Percentiles rank a stretch among this genome's conserved stretches.
These are phyloP conservation scores for Daphne laureola DNA, from an alignment of 441 rosid genomes.

Conservation along the genomic window DNA sequence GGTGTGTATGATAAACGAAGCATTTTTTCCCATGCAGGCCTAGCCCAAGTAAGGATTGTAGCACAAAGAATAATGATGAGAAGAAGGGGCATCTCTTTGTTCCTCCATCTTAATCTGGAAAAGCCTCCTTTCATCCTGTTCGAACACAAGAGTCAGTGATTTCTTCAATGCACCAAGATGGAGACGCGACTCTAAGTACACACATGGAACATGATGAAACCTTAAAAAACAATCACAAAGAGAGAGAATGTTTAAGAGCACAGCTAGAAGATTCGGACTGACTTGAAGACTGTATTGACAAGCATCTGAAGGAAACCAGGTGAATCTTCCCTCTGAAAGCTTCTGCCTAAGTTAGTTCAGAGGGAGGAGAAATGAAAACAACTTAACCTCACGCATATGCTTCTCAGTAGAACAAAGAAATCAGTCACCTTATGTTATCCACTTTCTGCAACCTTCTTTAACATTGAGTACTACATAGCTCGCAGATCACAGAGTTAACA, in stretches of 20 bases:
- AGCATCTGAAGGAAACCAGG: too few species aligned
- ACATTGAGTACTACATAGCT: too few species aligned
- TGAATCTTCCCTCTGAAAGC: too few species aligned
- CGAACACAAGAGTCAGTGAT: slow-evolving; percentile 11
- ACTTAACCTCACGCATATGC: too few species aligned
- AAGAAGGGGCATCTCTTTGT: slow-evolving; percentile 44
- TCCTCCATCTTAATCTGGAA: slow-evolving; percentile 32
- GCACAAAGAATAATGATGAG: slow-evolving; percentile 55
- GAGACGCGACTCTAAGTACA: not conserved
- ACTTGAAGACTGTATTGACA: too few species aligned
- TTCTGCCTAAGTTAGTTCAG: too few species aligned
- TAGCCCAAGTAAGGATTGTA: slow-evolving; percentile 43
- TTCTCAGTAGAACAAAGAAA: too few species aligned
- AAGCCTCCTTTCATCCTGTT: slow-evolving; percentile 65
- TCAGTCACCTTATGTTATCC: too few species aligned
- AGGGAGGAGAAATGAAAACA: too few species aligned
- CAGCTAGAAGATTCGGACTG: not conserved
- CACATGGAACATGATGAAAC: not conserved
- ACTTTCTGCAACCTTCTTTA: too few species aligned
- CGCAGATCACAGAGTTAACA: too few species aligned
- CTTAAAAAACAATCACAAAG: not conserved
- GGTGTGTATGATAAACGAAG: slow-evolving; percentile 48
- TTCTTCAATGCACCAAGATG: slow-evolving; percentile 4
- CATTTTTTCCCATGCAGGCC: slow-evolving; percentile 48
- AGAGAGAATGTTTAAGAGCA: slow-evolving; percentile 1